phyloP scores from a whole-genome alignment of 2,329 filamentous ascomycete species.

The Allantophomopsis cytisporea region DNA sequence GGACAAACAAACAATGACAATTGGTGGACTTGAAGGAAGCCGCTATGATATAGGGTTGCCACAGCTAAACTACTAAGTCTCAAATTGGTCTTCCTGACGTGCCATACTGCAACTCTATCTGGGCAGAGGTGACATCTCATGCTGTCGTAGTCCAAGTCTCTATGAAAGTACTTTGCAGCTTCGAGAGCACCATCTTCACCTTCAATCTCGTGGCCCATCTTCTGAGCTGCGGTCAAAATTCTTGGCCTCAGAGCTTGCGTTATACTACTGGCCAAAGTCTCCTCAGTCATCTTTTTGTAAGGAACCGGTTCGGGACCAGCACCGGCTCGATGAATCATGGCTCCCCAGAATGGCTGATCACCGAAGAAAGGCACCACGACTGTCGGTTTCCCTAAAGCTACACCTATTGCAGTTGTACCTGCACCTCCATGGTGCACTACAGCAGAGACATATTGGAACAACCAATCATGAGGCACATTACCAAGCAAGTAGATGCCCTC shows the following conservation, averaged over 20 bases:
- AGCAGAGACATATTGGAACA: constrained; percentile 65
- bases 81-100: constrained; percentile 50
- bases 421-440: constrained; percentile 79
- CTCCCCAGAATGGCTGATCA: constrained; percentile 69
- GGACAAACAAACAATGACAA: constrained; percentile 41
- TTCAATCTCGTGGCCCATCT: constrained; percentile 42
- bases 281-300: constrained; percentile 49
- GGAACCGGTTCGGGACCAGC: constrained; percentile 58
- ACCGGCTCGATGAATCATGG: constrained; percentile 55
- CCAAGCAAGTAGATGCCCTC: constrained; percentile 68
- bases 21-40: constrained; percentile 49
- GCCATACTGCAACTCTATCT: constrained; percentile 56
- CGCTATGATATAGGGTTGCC: constrained; percentile 47
- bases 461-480: constrained; percentile 75
- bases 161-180: constrained; percentile 53
- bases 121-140: constrained; percentile 56
- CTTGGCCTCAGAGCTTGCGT: constrained; percentile 38
- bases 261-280: constrained; percentile 51
- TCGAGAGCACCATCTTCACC: constrained; percentile 45
- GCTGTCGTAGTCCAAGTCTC: constrained; percentile 45
- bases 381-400: constrained; percentile 62
- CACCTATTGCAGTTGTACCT: constrained; percentile 71
- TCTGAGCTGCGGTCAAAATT: constrained; percentile 34
- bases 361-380: constrained; percentile 75
- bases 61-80: constrained; percentile 61